Evolutionary conservation across 306 rosid genomes (phyloP).

Genomic region (Vigna trinervia): DNA sequence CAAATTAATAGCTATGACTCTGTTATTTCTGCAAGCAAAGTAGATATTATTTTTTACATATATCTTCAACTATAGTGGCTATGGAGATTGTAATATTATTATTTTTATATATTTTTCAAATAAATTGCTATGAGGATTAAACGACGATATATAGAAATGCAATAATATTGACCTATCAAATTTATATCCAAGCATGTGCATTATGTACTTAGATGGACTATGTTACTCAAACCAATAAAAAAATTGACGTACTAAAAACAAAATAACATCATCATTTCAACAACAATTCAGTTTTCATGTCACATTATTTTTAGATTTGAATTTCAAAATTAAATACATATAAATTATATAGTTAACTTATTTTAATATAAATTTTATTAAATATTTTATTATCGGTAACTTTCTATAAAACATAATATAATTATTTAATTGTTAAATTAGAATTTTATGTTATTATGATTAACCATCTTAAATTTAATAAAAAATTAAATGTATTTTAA

Average conservation of each 20-base stretch:
- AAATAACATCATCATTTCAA: too few species aligned
- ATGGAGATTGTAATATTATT: background rate
- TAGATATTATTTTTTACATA: background rate
- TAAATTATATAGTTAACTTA: too few species aligned
- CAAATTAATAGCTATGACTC: slow-evolving; percentile 25
- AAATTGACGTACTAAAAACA: too few species aligned
- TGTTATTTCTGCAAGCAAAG: slow-evolving; percentile 10
- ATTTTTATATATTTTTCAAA: slow-evolving; percentile 20
- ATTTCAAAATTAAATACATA: too few species aligned
- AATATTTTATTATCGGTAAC: too few species aligned
- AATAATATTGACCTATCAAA: slow-evolving; percentile 19
- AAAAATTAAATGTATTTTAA: too few species aligned
- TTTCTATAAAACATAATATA: too few species aligned
- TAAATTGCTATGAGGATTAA: slow-evolving; percentile 9
- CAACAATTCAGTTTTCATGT: background rate
- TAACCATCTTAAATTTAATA: too few species aligned
- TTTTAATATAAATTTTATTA: too few species aligned
- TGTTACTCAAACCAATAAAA: slow-evolving; percentile 4
- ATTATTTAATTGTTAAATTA: too few species aligned
- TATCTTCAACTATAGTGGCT: slow-evolving; percentile 14
- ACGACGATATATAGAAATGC: slow-evolving; percentile 23
- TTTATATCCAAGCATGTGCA: slow-evolving; percentile 29
- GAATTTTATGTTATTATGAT: too few species aligned
- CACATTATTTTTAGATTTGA: too few species aligned
- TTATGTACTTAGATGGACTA: background rate